Conservation (phyloP, 306 rosid genomes). For the Acacia acuminata region DNA sequence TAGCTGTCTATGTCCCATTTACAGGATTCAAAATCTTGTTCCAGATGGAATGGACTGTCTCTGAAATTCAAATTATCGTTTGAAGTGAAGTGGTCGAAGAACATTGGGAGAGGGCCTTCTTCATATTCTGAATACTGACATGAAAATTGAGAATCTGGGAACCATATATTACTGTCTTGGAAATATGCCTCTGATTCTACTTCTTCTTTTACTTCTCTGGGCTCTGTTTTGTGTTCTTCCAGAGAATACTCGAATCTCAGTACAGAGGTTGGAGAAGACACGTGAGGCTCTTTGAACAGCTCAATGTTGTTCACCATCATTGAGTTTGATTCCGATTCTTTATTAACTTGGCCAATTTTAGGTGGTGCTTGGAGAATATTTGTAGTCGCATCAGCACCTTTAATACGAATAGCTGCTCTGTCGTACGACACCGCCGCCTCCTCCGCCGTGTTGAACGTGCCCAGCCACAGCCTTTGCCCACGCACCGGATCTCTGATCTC, state of each 20-base stretch:
- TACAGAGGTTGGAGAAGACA: conserved; percentile 9
- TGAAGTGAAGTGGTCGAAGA: conserved; percentile 16
- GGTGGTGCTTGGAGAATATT: conserved; percentile 37
- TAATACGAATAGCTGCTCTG: conserved; percentile 46
- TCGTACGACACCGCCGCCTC: conserved; percentile 65
- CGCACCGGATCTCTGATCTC: conserved; percentile 60
- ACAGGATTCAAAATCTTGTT: conserved; percentile 53
- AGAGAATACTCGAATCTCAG: background rate
- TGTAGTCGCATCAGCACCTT: conserved; percentile 49
- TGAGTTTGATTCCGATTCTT: background rate
- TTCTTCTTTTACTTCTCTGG: background rate
- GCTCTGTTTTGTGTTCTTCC: background rate
- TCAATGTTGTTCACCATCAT: background rate
- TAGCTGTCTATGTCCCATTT: conserved; percentile 65
- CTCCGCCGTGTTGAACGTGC: conserved; percentile 59
- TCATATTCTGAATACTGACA: background rate
- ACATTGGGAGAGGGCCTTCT: conserved; percentile 13
- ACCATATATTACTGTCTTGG: background rate
- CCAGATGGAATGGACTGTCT: conserved; percentile 35
- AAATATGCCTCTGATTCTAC: background rate
- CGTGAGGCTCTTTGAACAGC: background rate
- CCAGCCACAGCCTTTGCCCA: conserved; percentile 57
- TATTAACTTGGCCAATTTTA: background rate
- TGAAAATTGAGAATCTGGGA: background rate
- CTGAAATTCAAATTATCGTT: conserved; percentile 18